Conservation (phyloP, 2,329 filamentous ascomycete species). For the Tolypocladium tropicale region DNA sequence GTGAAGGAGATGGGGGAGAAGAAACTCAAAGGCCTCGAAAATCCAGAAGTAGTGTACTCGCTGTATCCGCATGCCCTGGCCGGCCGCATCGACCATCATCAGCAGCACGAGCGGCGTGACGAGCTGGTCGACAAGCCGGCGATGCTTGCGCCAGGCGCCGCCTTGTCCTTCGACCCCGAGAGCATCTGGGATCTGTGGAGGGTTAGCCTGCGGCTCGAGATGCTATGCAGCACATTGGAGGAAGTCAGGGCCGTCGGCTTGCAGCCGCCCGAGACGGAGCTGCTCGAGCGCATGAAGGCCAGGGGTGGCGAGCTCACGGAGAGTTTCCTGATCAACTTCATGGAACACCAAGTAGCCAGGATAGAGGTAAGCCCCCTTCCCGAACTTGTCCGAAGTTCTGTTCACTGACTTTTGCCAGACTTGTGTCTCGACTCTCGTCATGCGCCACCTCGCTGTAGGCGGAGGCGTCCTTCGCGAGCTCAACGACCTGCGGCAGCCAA, state of each 20-base stretch:
- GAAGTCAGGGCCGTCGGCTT: slow-evolving; percentile 51
- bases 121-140: slow-evolving; percentile 46
- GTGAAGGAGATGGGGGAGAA: slow-evolving; percentile 94
- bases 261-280: slow-evolving; percentile 70
- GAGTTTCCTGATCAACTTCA: slow-evolving; percentile 74
- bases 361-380: slow-evolving; percentile 64
- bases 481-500: slow-evolving; percentile 66
- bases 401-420: slow-evolving; percentile 40
- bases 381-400: neutral
- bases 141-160: slow-evolving; percentile 50
- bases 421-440: slow-evolving; percentile 65
- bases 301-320: slow-evolving; percentile 81
- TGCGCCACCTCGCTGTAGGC: slow-evolving; percentile 71
- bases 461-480: slow-evolving; percentile 52
- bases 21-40: slow-evolving; percentile 94
- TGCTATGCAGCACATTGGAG: slow-evolving; percentile 85
- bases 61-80: slow-evolving; percentile 87
- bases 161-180: slow-evolving; percentile 70
- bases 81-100: slow-evolving; percentile 65
- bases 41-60: slow-evolving; percentile 89
- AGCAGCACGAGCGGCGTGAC: slow-evolving; percentile 33
- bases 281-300: slow-evolving; percentile 59
- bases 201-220: slow-evolving; percentile 79
- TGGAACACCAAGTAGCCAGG: slow-evolving; percentile 90
- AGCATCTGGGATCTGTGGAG: slow-evolving; percentile 85